Evolutionary conservation across 2,329 filamentous ascomycete species (phyloP), one percentile per base, ranked within the genome.

Genomic region (Lasiodiplodia hormozganensis): DNA sequence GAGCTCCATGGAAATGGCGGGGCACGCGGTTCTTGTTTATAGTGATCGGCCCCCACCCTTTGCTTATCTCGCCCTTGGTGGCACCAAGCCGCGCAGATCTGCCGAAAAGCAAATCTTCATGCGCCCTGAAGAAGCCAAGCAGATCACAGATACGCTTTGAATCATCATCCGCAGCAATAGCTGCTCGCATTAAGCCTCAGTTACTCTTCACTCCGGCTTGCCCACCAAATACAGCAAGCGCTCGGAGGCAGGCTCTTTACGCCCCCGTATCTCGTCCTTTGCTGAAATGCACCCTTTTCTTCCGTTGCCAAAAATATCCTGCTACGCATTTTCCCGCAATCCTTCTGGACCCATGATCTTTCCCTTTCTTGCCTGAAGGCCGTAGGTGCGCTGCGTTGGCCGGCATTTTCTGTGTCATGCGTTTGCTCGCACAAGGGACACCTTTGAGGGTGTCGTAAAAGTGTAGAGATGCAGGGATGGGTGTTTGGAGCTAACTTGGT

Each of bases 241-340:
- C 43, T 36, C 36, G 21, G 25, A 43, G 2, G 31, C 56, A 60
- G 23, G 56, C 56, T 60, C 36, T 25, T 34, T 8, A 34, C 31
- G 8, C 36, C 18, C 16, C 31, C 31, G n/a, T 53, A 14, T 28
- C 14, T 5, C 49, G 1, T 21, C n/a, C 10, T 21, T 21, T 11
- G 21, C 21, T n/a, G 31, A 16, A 10, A 57, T 34, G 21, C 16
- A 14, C 18, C n/a, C 12, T 51, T 11, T 11, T 23, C n/a, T 21
- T 14, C 51, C 31, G 34, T 43, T 38, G 54, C 56, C 56, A 60
- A 60, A 60, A 60, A 43, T 43, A 60, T 43, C 56, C 56, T 34
- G 8, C 31, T 8, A 34, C 1, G 8, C 31, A 34, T 18, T 53
- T 23, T 53, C 7, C 11, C 18, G 51, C 51, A 11, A 21, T 43